These are phyloP conservation scores for Berberis vulgaris DNA, from an alignment of 164 flowering plant species.

Conservation along the genomic window DNA sequence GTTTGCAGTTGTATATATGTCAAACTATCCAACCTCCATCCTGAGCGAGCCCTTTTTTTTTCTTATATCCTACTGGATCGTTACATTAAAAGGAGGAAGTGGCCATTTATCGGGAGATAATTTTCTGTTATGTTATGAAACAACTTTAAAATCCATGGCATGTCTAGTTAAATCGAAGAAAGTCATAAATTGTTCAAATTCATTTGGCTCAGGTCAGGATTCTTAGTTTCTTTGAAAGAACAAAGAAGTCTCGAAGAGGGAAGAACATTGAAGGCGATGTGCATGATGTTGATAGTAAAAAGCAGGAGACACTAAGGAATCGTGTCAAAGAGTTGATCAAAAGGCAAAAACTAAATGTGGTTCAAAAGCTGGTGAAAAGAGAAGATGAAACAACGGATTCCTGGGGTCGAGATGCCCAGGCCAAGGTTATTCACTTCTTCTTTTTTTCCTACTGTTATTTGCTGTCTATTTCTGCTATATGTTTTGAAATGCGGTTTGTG, in stretches of 20 bases:
- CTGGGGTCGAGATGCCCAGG: constrained; percentile 75
- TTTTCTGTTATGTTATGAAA: too few species aligned
- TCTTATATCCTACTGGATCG: too few species aligned
- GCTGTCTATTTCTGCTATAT: background rate
- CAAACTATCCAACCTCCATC: too few species aligned
- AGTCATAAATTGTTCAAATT: background rate
- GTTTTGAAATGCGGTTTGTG: constrained; percentile 4
- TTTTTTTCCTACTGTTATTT: constrained; percentile 2
- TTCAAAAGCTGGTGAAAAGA: constrained; percentile 49
- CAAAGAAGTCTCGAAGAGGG: constrained; percentile 29
- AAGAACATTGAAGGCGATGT: constrained; percentile 19
- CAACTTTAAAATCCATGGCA: background rate
- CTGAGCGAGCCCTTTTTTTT: too few species aligned
- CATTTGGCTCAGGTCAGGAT: constrained; percentile 55
- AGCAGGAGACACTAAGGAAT: constrained; percentile 41
- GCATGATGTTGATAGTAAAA: constrained; percentile 32
- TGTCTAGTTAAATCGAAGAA: background rate
- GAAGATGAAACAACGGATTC: constrained; percentile 33
- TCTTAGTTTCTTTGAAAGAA: constrained; percentile 57
- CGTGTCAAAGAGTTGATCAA: constrained; percentile 55
- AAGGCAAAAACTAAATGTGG: constrained; percentile 47
- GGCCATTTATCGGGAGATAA: too few species aligned
- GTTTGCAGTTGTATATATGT: too few species aligned
- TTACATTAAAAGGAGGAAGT: too few species aligned
- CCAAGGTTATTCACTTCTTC: constrained; percentile 51